Conservation (phyloP, 495 filamentous ascomycete species). For the Bryoglossum gracile region DNA sequence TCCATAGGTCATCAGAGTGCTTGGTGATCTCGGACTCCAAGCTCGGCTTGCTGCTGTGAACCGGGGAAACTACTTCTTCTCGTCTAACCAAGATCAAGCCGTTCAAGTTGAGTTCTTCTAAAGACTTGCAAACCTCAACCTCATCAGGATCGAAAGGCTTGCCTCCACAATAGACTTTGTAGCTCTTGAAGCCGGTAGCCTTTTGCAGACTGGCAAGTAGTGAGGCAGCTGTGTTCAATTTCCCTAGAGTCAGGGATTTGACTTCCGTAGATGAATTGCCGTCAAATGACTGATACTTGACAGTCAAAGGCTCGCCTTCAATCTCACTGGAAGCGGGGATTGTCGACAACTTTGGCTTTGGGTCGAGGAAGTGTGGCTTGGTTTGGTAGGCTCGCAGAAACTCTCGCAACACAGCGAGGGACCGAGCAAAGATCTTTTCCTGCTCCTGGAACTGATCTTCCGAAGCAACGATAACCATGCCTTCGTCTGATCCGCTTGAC, state of each 20-base stretch:
- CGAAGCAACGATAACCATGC: constrained; percentile 40
- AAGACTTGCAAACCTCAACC: constrained; percentile 40
- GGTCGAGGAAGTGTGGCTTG: constrained; percentile 40
- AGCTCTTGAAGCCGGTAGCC: constrained; percentile 64
- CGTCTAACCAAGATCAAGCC: constrained; percentile 55
- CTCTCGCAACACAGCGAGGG: constrained; percentile 44
- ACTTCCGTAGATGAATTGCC: constrained; percentile 49
- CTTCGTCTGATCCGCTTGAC: constrained; percentile 39
- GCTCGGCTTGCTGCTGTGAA: constrained; percentile 37
- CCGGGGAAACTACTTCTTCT: constrained; percentile 29
- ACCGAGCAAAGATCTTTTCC: constrained; percentile 58
- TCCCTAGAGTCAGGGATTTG: constrained; percentile 52
- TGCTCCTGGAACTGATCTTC: constrained; percentile 34
- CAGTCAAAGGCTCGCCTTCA: constrained; percentile 53
- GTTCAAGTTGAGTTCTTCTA: constrained; percentile 53
- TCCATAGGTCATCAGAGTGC: constrained; percentile 81
- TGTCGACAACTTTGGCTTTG: constrained; percentile 35
- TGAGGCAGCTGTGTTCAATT: constrained; percentile 60
- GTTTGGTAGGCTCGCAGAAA: constrained; percentile 40
- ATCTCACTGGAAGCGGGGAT: constrained; percentile 29
- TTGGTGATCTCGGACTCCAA: constrained; percentile 71
- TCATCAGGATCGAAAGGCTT: constrained; percentile 40
- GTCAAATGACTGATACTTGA: constrained; percentile 70
- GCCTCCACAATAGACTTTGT: constrained; percentile 47
- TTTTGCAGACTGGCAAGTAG: constrained; percentile 55